Base-by-base conservation (phyloP, 208 protist genomes). In the Wallacemonas sp. region DNA sequence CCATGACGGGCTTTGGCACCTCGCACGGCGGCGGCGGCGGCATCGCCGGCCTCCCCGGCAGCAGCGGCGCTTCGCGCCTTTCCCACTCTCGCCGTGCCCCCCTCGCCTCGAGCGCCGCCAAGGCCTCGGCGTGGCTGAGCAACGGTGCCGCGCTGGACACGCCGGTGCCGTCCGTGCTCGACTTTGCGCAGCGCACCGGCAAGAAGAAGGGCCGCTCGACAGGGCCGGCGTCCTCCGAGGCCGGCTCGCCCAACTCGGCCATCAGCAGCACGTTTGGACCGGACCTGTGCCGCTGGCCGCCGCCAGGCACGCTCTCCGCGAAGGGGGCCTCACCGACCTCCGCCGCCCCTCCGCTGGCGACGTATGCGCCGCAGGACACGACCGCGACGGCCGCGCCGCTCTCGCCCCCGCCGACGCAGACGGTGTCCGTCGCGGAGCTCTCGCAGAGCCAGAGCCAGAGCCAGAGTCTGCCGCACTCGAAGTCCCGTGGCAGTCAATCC, bases 141-240 rank as follows among this genome's bases (percentile, higher is more conserved):
- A 77, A 77, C 61, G 61, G 61, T 8, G 71, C 41, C 0, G 62
- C 71, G 8, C 70, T 67, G 7, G 61, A 59, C 14, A 59, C 52
- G 32, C 52, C 52, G n/a, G 57, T 65, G 1, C 67, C 67, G 11
- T 63, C 54, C 36, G 50, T 77, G 23, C 10, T 42, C 0, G 67
- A 72, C 25, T 57, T 67, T 7, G 48, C 39, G 32, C 25, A 32
- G 22, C 44, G 36, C 14, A 14, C 36, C 10, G 36, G 36, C 14
- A 7, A 41, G 36, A 7, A 7, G 10, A 41, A 41, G 36, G 36
- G 10, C 10, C 7, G 14, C 7, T 41, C 36, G 10, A 41, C 36
- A 41, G 10, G 36, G 7, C 14, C 36, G 10, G 14, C 14, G 36
- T 41, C 10, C 36, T 7, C 14, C 14, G 36, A 14, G 10, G 36